Conservation (phyloP, 2,329 filamentous ascomycete species). For the Aphanocladium album region DNA sequence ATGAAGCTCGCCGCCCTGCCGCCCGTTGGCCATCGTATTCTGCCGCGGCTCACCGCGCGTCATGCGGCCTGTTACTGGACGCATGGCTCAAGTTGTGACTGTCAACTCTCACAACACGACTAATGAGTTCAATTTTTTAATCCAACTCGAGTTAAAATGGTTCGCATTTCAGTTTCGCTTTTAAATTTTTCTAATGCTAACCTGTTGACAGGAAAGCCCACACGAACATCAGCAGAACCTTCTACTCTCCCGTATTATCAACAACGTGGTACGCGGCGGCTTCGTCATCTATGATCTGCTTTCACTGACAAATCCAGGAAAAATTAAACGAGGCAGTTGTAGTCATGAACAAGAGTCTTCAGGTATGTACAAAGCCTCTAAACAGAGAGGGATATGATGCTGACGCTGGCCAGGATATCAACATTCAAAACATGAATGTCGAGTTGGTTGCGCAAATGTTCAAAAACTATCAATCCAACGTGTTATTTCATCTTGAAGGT, state of each 20-base stretch:
- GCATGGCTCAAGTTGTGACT: neutral
- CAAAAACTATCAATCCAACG: slow-evolving; percentile 98
- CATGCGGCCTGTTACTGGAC: neutral
- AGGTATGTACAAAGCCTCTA: slow-evolving; percentile 44
- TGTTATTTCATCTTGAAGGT: slow-evolving; percentile 97
- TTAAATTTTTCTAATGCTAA: neutral
- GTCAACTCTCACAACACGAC: neutral
- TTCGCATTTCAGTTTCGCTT: neutral
- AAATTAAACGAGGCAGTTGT: slow-evolving; percentile 94
- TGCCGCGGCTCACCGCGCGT: slow-evolving; percentile 31
- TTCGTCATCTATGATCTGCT: neutral
- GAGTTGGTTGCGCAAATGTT: slow-evolving; percentile 99
- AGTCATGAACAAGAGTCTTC: slow-evolving; percentile 86
- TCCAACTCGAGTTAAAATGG: neutral
- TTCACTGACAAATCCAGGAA: slow-evolving; percentile 56
- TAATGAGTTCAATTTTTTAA: neutral
- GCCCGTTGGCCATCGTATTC: slow-evolving; percentile 19
- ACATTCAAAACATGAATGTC: slow-evolving; percentile 97
- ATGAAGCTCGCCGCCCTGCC: neutral
- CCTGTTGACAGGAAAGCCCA: slow-evolving; percentile 67
- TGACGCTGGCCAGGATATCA: slow-evolving; percentile 68
- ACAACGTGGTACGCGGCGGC: slow-evolving; percentile 75
- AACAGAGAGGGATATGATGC: neutral
- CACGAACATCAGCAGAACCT: slow-evolving; percentile 97
- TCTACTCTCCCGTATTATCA: slow-evolving; percentile 90